Base-by-base conservation (phyloP, 495 filamentous ascomycete species). In the Aspergillus funiculosus region DNA sequence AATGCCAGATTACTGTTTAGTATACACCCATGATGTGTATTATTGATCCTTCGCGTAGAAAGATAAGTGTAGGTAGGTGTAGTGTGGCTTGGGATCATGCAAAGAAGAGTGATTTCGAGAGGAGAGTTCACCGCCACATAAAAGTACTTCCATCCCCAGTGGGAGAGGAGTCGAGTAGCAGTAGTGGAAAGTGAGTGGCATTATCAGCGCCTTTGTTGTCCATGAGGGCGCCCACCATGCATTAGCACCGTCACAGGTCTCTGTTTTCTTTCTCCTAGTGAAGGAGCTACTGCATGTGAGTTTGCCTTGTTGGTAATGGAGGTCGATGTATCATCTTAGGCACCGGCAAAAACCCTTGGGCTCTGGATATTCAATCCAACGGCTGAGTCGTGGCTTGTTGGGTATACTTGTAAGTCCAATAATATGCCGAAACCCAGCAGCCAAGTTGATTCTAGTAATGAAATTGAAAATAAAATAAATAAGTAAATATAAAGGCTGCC, bases 311-410 rank as follows among this genome's bases (percentile, higher is more conserved):
- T 26, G 47, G 39, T 18, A 43, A 46, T 19, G 11, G 39, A 7
- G 43, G 37, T 39, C 53, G 52, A 59, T 55, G 52, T 55, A 46
- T 59, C 56, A 54, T 44, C 17, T 40, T 6, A 27, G 34, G 34
- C 36, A 47, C 22, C 17, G 13, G n/a, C n/a, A n/a, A 25, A 10
- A 15, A 48, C 27, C 19, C 11, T 43, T 31, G 27, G 42, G 40
- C 29, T 29, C 21, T 34, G 18, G 26, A 17, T 32, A 35, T 25
- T 14, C 27, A 43, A 20, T 19, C 22, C 28, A 10, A 43, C 6
- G 18, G 7, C 28, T 44, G 13, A n/a, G 21, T 46, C 18, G 32
- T n/a, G n/a, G n/a, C n/a, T n/a, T n/a, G n/a, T n/a, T n/a, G n/a
- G n/a, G n/a, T n/a, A n/a, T n/a, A n/a, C n/a, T n/a, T 13, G 24